Evolutionary conservation across 495 filamentous ascomycete species (phyloP), one percentile per base, ranked within the genome.

Genomic region (Penicillium lagena): DNA sequence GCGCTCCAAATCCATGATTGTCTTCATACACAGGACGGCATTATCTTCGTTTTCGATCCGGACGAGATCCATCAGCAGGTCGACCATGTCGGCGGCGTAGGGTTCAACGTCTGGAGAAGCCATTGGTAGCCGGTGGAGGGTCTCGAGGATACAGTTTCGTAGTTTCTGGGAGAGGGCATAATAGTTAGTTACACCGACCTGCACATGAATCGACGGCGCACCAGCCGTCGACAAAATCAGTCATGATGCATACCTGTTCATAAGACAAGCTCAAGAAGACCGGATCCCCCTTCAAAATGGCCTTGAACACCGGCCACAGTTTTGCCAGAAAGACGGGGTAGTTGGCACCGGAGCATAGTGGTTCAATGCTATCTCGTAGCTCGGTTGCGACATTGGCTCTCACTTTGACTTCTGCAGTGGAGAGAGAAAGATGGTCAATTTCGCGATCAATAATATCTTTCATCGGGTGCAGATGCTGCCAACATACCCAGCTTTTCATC

Each of bases 31-130:
- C 43, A 99, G 72, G 11, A 95, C 87, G 2, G 90, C 94, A 72
- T 99, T 99, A 36, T 99, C 94, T 60, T 99, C 94, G 54, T 99
- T 99, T 60, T 99, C 94, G 35, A 78, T 82, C 45, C 82, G 82
- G 41, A 95, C 89, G 22, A 99, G 71, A 29, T 76, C 72, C 86
- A 97, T 93, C 46, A 96, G 67, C 46, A 91, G 72, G 55, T 95
- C 89, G 32, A 95, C 89, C 47, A 95, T 80, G 47, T 89, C 84
- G 33, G 78, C 75, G 12, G 90, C 91, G 59, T 90, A 93, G 4
- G 84, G 86, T 62, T 96, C 89, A 55, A 95, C 78, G 49, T 96
- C 90, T 17, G 83, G 69, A 8, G 87, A 84, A 42, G 70, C 81
- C 56, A 87, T 90, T 6, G 91, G 94, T 43, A 99, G 60, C 39